Percentiles rank a stretch among this genome's conserved stretches.
Conservation (phyloP, 352 stramenopile species). For the Phytophthora pisi region DNA sequence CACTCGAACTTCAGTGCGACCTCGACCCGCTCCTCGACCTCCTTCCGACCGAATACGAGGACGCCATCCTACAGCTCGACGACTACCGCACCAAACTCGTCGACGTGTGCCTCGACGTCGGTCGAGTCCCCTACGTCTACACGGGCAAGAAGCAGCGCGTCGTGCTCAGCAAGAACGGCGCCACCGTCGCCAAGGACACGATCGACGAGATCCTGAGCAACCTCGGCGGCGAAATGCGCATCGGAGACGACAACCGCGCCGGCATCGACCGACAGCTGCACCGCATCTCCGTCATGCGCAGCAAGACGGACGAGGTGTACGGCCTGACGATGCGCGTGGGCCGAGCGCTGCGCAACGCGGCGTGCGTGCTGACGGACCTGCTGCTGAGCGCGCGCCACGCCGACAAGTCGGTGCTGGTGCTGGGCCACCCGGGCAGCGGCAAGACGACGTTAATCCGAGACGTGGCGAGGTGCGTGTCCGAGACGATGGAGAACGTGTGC, state of each 20-base stretch:
- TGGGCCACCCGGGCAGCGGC: conserved; percentile 68
- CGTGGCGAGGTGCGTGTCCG: conserved; percentile 65
- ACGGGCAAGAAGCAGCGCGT: conserved; percentile 36
- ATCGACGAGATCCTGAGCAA: conserved; percentile 56
- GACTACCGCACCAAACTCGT: conserved; percentile 35
- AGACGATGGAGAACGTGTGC: conserved; percentile 70
- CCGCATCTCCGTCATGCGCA: conserved; percentile 78
- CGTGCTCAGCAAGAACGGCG: conserved; percentile 23
- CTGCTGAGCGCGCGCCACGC: conserved; percentile 51
- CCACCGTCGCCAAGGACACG: conserved; percentile 46
- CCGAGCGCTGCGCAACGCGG: conserved; percentile 60
- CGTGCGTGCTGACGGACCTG: conserved; percentile 71
- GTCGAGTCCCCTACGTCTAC: conserved; percentile 40
- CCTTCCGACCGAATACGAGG: conserved; percentile 30
- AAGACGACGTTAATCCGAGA: conserved; percentile 91
- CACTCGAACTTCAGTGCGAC: conserved; percentile 26
- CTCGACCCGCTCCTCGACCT: conserved; percentile 42
- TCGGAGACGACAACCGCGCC: conserved; percentile 81
- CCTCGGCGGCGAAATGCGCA: conserved; percentile 50
- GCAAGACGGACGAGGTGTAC: conserved; percentile 59
- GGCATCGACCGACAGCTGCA: conserved; percentile 78
- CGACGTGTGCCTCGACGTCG: conserved; percentile 48
- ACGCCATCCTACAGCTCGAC: conserved; percentile 37
- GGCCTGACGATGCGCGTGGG: conserved; percentile 81
- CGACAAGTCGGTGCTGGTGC: conserved; percentile 64